Evolutionary conservation across 257 asterid genomes (phyloP), one percentile per base, ranked within the genome.

Genomic region (Buddleja alternifolia): DNA sequence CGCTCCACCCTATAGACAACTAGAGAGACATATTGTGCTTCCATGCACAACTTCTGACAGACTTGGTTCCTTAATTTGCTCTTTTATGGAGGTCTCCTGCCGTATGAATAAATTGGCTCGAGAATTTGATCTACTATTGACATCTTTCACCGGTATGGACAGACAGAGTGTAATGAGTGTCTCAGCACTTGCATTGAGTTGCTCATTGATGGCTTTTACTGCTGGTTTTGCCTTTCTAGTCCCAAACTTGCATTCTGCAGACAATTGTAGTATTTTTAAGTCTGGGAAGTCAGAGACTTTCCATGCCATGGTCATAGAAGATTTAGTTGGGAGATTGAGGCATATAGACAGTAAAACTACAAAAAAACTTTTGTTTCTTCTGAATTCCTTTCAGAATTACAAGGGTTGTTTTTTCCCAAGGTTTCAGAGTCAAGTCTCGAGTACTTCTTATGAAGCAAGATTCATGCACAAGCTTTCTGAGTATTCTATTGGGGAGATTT

Each of bases 121-220:
- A 29, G 96, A 90, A 78, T 83, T 74, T 37, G 99, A 93, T 75
- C 67, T 93, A 10, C 77, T 93, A 12, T 66, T 76, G 71, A 17
- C 65, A 11, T 84, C 95, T 72, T 84, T 79, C 73, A 56, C 73
- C 60, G 91, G 82, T 66, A 84, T 87, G 84, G 96, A 85, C 77
- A 76, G 72, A 66, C 76, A 75, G 52, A 87, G 93, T 78, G 65
- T 68, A 67, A 68, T 36, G 82, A 71, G 79, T 45, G 63, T 93
- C 72, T 89, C 91, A 6, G 77, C 80, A 11, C 83, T 90, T 67
- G 92, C 96, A 29, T 64, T 84, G 73, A 65, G 86, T 80, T 93
- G 97, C 80, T 93, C 97, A 9, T 59, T 90, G 25, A 63, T 93
- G 87, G 97, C 99, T 69, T 93, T 93, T 59, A 67, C 86, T 79